Evolutionary conservation across 2,329 filamentous ascomycete genomes (phyloP), one percentile per base, ranked within the genome.

Genomic region (Cordyceps farinosa): DNA sequence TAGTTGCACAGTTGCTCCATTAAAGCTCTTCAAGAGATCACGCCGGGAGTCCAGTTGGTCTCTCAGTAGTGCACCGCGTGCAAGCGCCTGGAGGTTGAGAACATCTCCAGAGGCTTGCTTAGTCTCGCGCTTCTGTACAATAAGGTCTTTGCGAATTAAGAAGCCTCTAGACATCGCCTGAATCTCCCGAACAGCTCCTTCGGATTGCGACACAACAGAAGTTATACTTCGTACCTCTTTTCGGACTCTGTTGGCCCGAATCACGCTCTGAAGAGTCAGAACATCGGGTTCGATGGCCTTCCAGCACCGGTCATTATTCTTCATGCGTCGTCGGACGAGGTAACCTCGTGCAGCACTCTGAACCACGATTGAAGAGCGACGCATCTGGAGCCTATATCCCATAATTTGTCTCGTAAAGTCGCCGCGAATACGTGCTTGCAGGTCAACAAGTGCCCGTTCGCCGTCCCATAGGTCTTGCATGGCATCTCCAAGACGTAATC

Each of bases 391-490:
- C 54, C 90, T 86, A 76, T 97, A 97, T 65, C 86, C 85, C 67
- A 89, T 85, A 63, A 98, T 85, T 73, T 97, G 92, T 52, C 94
- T 84, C 2, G 91, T 85, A 77, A 91, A 97, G 70, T 96, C 92
- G 60, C 92, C 96, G 64, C 95, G 87, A 62, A 98, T 90, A 45
- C 89, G 86, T 8, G 93, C 87, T 74, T 99, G 96, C 10, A 99
- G 80, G 59, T 96, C 89, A 50, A 94, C 78, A 34, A 99, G 77
- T 74, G 84, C 81, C 32, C 88, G 83, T 75, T 99, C 95, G 13
- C 85, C 83, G 66, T 95, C 90, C 95, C 95, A 99, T 3, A 99
- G 83, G 50, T 85, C 78, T 70, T 97, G 90, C 95, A 99, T 98
- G 61, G 87, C 83, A 56, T 89, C 81, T 5, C 92, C 92, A 2